These are phyloP conservation scores for Fusarium sp. DNA, from an alignment of 2,329 filamentous ascomycete species.

Conservation along the genomic window DNA sequence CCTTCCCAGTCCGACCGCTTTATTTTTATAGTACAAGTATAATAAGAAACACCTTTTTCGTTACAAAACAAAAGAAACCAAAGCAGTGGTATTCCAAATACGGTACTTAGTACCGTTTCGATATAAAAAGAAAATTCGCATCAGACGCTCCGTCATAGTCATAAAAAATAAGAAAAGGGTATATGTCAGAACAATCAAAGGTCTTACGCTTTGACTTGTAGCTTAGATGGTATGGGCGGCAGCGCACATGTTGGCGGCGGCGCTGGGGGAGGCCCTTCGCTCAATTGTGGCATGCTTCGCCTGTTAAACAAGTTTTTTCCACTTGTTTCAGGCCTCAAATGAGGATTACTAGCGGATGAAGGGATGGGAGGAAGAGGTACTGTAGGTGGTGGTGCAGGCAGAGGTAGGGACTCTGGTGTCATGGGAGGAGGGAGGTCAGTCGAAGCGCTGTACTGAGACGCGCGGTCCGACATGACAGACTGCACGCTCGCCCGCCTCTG, in stretches of 20 bases:
- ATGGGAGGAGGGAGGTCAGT: conserved; percentile 47
- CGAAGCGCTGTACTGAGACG: conserved; percentile 43
- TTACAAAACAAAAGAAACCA: conserved; percentile 23
- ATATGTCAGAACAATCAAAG: conserved; percentile 12
- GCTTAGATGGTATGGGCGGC: conserved; percentile 64
- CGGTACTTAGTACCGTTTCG: conserved; percentile 28
- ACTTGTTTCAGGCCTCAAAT: conserved; percentile 41
- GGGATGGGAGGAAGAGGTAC: conserved; percentile 54
- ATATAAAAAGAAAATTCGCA: conserved; percentile 31
- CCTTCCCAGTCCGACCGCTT: conserved; percentile 29
- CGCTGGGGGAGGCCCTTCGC: conserved; percentile 66
- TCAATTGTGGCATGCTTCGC: conserved; percentile 67
- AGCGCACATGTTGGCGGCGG: conserved; percentile 70
- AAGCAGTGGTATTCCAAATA: conserved; percentile 31
- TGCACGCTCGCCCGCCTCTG: conserved; percentile 51
- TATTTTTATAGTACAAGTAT: conserved; percentile 40
- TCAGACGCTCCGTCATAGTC: conserved; percentile 39
- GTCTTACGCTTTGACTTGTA: conserved; percentile 38
- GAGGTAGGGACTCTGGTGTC: conserved; percentile 44
- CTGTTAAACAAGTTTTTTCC: conserved; percentile 54
- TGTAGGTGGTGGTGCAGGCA: conserved; percentile 51
- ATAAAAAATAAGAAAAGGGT: conserved; percentile 31
- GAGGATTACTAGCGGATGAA: conserved; percentile 42
- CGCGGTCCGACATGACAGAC: conserved; percentile 49
- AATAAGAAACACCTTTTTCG: conserved; percentile 13